phyloP scores from a whole-genome alignment of 208 protist genomes.

The Polymyxa betae region DNA sequence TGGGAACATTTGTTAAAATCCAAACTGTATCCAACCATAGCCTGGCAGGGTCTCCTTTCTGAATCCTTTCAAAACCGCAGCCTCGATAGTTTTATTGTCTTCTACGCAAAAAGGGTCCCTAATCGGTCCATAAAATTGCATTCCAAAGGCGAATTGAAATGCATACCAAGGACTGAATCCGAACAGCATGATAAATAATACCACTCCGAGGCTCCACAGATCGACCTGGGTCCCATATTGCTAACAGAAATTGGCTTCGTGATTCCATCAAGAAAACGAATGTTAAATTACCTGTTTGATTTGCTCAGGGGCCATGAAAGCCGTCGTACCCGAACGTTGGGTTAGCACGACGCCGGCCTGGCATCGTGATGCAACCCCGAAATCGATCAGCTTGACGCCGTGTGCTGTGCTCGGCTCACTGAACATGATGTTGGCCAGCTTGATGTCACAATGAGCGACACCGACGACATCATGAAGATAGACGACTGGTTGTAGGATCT shows the following conservation, averaged over 20 bases:
- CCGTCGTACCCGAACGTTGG: neutral
- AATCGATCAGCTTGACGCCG: slow-evolving; percentile 44
- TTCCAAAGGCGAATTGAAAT: neutral
- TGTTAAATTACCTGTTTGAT: slow-evolving; percentile 10
- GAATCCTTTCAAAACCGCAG: neutral
- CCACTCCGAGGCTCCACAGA: slow-evolving; percentile 32
- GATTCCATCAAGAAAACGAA: neutral
- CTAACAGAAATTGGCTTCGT: neutral
- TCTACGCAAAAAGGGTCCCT: slow-evolving; percentile 16
- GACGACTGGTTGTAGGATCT: neutral
- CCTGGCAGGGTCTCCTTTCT: neutral
- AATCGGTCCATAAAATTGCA: neutral
- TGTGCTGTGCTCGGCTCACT: neutral
- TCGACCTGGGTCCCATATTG: slow-evolving; percentile 23
- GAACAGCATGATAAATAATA: slow-evolving; percentile 44
- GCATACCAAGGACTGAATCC: slow-evolving; percentile 20
- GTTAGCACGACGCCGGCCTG: slow-evolving; percentile 46
- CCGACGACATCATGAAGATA: slow-evolving; percentile 38
- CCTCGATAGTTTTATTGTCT: slow-evolving; percentile 18
- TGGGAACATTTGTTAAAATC: neutral
- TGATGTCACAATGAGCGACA: slow-evolving; percentile 54
- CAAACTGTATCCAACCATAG: neutral
- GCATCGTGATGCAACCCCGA: slow-evolving; percentile 14
- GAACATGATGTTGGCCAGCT: slow-evolving; percentile 55
- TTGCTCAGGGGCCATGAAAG: slow-evolving; percentile 46